Conservation (phyloP, 345 rosid genomes). For the Bretschneidera sinensis region DNA sequence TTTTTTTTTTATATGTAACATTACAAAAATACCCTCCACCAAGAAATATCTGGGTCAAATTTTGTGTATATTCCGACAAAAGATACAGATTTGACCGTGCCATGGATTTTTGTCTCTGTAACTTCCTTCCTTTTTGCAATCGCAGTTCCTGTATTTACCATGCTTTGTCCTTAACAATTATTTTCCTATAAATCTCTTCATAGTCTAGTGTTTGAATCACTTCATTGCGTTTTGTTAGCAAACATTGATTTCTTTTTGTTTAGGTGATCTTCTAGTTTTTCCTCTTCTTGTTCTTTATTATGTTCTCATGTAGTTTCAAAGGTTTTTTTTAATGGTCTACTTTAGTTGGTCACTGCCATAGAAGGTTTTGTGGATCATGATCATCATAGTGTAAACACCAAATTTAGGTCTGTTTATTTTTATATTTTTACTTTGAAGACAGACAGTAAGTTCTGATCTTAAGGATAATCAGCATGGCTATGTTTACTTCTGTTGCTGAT, state of each 20-base stretch:
- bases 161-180: neutral
- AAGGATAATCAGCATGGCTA: too few species aligned
- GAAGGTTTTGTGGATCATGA: too few species aligned
- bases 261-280: slow-evolving; percentile 15
- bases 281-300: neutral
- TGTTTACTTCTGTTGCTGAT: neutral
- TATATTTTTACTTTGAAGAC: too few species aligned
- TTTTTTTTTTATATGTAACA: too few species aligned
- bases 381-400: too few species aligned
- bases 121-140: neutral
- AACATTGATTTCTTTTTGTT: slow-evolving; percentile 10
- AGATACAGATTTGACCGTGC: neutral
- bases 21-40: neutral
- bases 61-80: neutral
- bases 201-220: neutral
- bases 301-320: neutral
- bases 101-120: neutral
- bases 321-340: neutral
- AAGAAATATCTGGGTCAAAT: too few species aligned
- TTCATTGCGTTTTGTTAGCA: slow-evolving; percentile 7
- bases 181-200: slow-evolving; percentile 13
- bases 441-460: too few species aligned
- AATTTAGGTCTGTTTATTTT: too few species aligned
- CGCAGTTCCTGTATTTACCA: neutral
- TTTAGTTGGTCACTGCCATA: neutral